Evolutionary conservation across 2,329 filamentous ascomycete species (phyloP).

Genomic region (Nigrospora osmanthi): DNA sequence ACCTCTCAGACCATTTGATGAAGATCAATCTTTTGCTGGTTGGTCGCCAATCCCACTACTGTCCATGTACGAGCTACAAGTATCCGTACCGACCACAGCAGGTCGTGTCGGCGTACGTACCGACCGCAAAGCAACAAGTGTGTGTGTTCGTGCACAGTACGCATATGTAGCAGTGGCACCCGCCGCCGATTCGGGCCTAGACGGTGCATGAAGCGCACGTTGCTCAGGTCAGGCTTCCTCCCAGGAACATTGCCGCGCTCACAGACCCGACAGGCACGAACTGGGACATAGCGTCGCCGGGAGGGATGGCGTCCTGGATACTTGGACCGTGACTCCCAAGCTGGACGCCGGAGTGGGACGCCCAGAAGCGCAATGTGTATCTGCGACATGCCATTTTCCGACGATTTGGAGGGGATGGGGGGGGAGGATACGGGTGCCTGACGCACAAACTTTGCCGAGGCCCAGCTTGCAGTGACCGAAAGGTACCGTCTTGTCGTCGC

Average conservation of each 20-base stretch:
- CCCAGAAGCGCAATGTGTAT: background rate
- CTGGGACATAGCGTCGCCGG: background rate
- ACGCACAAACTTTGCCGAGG: background rate
- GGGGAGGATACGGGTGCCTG: too few species aligned
- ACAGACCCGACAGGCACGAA: background rate
- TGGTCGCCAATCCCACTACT: too few species aligned
- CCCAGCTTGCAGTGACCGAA: background rate
- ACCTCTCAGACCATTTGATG: too few species aligned
- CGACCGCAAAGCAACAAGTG: too few species aligned
- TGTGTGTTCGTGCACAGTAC: too few species aligned
- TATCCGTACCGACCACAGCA: too few species aligned
- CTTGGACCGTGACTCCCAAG: background rate
- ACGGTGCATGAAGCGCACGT: background rate
- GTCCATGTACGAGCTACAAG: too few species aligned
- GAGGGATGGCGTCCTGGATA: background rate
- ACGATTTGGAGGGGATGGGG: background rate
- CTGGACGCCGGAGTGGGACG: background rate
- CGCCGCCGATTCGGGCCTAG: background rate
- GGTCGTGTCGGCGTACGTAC: too few species aligned
- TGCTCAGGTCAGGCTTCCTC: background rate
- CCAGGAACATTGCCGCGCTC: background rate
- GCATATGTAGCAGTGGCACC: too few species aligned
- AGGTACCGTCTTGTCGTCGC: background rate
- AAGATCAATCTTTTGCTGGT: too few species aligned
- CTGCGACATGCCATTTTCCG: background rate